Evolutionary conservation across 306 rosid species (phyloP), one percentile per base, ranked within the genome.

Genomic region (Cucurbita moschata): DNA sequence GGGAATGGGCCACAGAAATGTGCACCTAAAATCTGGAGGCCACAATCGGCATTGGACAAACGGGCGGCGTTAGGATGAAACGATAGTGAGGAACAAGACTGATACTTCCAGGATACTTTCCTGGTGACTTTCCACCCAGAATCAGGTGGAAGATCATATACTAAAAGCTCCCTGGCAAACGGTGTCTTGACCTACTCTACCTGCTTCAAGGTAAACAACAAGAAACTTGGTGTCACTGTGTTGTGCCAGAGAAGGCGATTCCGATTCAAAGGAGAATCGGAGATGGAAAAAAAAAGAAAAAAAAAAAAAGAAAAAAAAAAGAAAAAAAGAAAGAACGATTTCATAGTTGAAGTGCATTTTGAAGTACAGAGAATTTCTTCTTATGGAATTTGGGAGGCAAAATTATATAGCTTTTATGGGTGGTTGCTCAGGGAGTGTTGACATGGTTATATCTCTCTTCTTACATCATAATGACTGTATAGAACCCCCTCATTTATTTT

Each of bases 1-100:
- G 76, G 90, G 81, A 10, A 61, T 66, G 11, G 84, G 52, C 18
- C 85, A 81, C 42, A 75, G 92, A 75, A 84, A 88, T 80, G 79
- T 88, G 19, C 81, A 83, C 37, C 14, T 71, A 49, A 94, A 89
- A 76, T 79, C 88, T 3, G 96, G 91, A 73, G 80, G 86, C 79
- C 78, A 81, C 66, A 88, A 81, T 51, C 85, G 96, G 79, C 78
- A 80, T n/a, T 79, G 92, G 90, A 80, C 77, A 3, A 65, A 82
- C 49, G 82, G 81, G 7, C 79, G 96, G 51, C 85, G 90, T 58
- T 90, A 86, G 85, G 55, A 65, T 40, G 6, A 2, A 30, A n/a
- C 35, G 16, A 39, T 16, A 15, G 12, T 18, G 18, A 42, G 35
- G 49, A 66, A 50, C 60, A 70, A 50, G 43, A 50, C 74, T 70